Conservation (phyloP, 1,284 basidiomycete species). For the Limonomyces culmigenus region DNA sequence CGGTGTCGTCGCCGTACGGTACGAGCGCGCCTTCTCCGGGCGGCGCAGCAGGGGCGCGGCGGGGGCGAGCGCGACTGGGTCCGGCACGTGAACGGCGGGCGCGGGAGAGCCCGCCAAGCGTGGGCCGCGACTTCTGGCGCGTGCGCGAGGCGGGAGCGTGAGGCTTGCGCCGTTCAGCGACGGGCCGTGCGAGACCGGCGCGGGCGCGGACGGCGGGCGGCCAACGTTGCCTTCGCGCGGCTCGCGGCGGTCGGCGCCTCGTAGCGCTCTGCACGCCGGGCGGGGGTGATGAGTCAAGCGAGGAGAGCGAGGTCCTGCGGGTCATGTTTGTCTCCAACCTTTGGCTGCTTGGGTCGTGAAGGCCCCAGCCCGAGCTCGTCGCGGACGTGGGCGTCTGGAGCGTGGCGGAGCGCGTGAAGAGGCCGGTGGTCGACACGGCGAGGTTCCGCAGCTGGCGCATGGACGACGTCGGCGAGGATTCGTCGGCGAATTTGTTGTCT, state of each 20-base stretch:
- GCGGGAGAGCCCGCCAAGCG: constrained; percentile 45
- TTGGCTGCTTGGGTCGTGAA: constrained; percentile 53
- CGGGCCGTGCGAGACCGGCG: constrained; percentile 38
- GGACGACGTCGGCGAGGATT: constrained; percentile 47
- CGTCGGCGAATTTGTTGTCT: constrained; percentile 50
- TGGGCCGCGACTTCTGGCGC: constrained; percentile 52
- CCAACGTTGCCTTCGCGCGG: constrained; percentile 34
- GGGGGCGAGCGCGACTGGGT: constrained; percentile 7
- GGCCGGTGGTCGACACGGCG: constrained; percentile 42
- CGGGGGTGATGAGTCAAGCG: constrained; percentile 34
- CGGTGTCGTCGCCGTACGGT: constrained; percentile 88
- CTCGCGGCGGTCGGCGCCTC: constrained; percentile 68
- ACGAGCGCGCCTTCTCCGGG: constrained; percentile 53
- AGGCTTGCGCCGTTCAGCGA: constrained; percentile 57
- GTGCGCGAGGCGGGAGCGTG: constrained; percentile 66
- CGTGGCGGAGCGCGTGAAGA: constrained; percentile 33
- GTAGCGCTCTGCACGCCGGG: constrained; percentile 27
- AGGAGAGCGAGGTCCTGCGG: constrained; percentile 62
- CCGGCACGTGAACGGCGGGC: constrained; percentile 12
- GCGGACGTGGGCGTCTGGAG: constrained; percentile 38
- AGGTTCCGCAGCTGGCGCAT: constrained; percentile 48
- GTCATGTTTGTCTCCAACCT: constrained; percentile 62
- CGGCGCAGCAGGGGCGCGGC: constrained; percentile 52
- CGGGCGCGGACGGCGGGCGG: too few relatives aligned
- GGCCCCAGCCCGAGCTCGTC: constrained; percentile 28